Percentiles rank a stretch among this genome's conserved stretches.
phyloP scores from a whole-genome alignment of 1,284 basidiomycete species.

The Ceratobasidium sp. region DNA sequence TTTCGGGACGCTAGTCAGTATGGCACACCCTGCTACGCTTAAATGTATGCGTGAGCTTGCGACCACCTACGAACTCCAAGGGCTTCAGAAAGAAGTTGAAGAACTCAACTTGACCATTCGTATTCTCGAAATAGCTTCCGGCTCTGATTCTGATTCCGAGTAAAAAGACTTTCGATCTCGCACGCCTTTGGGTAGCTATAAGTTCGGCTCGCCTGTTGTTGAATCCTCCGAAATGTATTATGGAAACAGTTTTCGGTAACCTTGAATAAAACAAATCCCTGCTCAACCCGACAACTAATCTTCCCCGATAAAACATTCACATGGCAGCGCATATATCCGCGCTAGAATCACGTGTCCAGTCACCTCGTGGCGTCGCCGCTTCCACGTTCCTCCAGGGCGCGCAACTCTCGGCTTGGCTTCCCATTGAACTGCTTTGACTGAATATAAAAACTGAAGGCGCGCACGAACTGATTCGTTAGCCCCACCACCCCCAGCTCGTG shows the following conservation, averaged over 20 bases:
- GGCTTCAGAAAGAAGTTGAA: background rate
- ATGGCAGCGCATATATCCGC: conserved; percentile 9
- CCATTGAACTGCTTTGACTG: background rate
- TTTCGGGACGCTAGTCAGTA: background rate
- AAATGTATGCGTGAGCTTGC: background rate
- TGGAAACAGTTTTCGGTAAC: too few relatives aligned
- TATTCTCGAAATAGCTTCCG: background rate
- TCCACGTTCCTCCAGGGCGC: conserved; percentile 4
- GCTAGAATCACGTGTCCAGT: conserved; percentile 11
- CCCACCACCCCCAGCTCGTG: background rate
- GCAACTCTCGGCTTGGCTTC: conserved; percentile 12
- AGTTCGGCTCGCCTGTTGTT: too few relatives aligned
- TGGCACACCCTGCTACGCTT: background rate
- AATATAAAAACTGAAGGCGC: background rate
- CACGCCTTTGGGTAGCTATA: too few relatives aligned
- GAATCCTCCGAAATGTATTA: too few relatives aligned
- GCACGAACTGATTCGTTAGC: background rate
- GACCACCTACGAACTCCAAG: background rate
- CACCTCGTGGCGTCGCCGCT: conserved; percentile 16
- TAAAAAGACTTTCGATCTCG: too few relatives aligned
- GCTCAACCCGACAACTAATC: background rate
- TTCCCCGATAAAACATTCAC: too few relatives aligned
- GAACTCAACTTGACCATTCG: background rate
- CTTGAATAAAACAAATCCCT: too few relatives aligned
- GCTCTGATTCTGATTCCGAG: too few relatives aligned